These are phyloP conservation scores for Metschnikowia kofuensis DNA, from an alignment of 805 yeast species.

Conservation along the genomic window DNA sequence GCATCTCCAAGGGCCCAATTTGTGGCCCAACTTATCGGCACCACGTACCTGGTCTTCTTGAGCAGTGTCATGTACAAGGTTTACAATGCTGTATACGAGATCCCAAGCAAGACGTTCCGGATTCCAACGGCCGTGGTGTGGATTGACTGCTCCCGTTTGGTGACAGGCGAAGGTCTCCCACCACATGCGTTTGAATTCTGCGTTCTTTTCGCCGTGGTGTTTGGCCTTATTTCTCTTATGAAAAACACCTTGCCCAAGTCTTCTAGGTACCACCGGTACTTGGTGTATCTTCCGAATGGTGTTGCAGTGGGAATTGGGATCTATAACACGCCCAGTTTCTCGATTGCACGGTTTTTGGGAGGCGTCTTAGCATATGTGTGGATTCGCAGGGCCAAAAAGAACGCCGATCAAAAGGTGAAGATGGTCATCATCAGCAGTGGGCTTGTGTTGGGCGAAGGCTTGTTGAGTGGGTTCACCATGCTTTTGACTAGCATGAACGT, in stretches of 20 bases:
- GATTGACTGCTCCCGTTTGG: constrained; percentile 93
- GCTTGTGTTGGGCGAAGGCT: constrained; percentile 89
- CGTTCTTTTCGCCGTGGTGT: constrained; percentile 58
- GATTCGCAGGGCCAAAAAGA: constrained; percentile 33
- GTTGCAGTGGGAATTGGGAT: constrained; percentile 97
- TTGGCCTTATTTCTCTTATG: constrained; percentile 65
- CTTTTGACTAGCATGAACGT: constrained; percentile 61
- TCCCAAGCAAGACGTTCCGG: constrained; percentile 78
- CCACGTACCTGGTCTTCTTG: constrained; percentile 75
- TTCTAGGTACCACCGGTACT: constrained; percentile 35
- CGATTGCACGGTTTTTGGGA: constrained; percentile 89
- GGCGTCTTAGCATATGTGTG: constrained; percentile 67
- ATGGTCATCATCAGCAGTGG: constrained; percentile 92
- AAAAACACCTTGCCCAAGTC: constrained; percentile 53
- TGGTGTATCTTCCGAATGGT: constrained; percentile 79
- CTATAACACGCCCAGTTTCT: constrained; percentile 90
- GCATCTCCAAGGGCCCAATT: constrained; percentile 94
- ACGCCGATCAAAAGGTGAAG: constrained; percentile 52
- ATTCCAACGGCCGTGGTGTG: constrained; percentile 95
- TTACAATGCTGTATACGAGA: constrained; percentile 77
- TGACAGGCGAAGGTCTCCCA: constrained; percentile 89
- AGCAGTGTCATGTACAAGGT: constrained; percentile 80
- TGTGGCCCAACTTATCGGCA: constrained; percentile 84
- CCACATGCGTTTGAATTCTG: constrained; percentile 65
- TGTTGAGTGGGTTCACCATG: constrained; percentile 81